Evolutionary conservation across 2,329 filamentous ascomycete genomes (phyloP), one percentile per base, ranked within the genome.

Genomic region (Ophiocordyceps robertsii): DNA sequence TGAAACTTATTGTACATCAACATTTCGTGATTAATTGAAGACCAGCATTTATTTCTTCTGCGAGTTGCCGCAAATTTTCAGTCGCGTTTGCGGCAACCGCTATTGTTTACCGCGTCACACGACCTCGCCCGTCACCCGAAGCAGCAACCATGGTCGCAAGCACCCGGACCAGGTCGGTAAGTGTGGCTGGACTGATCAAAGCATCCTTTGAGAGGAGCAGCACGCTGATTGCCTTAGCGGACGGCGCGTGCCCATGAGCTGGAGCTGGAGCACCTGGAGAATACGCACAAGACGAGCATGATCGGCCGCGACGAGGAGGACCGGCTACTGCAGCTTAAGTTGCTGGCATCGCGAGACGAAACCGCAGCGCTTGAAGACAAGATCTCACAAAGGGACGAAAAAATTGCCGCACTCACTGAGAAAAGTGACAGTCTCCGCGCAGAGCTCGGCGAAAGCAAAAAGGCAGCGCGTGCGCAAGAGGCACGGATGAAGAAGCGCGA

Each of bases 301-400:
- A 69, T 93, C 43, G 66, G 77, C 50, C 84, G 84, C 53, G 78
- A 87, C 49, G 89, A 96, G 59, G 77, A 81, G 46, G 69, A 76
- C 33, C 79, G 89, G 39, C 73, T 80, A 49, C 62, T 87, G 41
- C 77, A 77, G 50, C 70, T 90, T n/a, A 36, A 36, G 10, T 17
- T 36, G 16, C 33, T 36, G 14, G 33, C 14, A 2, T 16, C 33
- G 9, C 33, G 33, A 3, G 33, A 36, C 33, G 46, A 75, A 80
- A 47, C 70, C 80, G 43, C 64, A 89, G 42, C 62, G 88, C n/a
- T 66, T 84, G n/a, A 36, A 17, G n/a, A 17, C n/a, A 14, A 81
- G 48, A 59, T 89, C 16, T 61, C 68, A 4, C 64, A 75, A 33
- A 73, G 75, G 49, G 75, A 82, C 41, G 68, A 75, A 41, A 71